phyloP scores from a whole-genome alignment of 495 filamentous ascomycete species.

The Letharia columbiana region DNA sequence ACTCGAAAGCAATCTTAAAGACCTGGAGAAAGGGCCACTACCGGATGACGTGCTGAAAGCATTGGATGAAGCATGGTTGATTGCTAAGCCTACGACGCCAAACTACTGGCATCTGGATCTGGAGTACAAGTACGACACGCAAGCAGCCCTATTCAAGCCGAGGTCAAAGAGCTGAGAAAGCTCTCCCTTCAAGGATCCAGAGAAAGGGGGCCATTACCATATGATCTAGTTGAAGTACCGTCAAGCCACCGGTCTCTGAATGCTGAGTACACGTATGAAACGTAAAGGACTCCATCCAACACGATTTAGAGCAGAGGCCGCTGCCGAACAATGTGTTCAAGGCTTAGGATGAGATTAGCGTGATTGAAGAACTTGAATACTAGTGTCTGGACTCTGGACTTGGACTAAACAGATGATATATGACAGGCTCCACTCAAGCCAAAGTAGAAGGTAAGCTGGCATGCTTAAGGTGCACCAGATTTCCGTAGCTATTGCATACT shows the following conservation, averaged over 20 bases:
- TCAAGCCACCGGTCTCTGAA: background rate
- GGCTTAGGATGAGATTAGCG: background rate
- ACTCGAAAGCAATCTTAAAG: conserved; percentile 63
- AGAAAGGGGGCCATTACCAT: background rate
- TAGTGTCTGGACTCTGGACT: background rate
- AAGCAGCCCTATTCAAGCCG: conserved; percentile 52
- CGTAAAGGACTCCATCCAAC: background rate
- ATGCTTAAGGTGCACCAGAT: conserved; percentile 2
- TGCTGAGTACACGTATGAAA: background rate
- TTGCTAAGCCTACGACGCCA: conserved; percentile 56
- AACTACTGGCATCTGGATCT: conserved; percentile 73
- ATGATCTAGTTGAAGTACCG: background rate
- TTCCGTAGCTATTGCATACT: background rate
- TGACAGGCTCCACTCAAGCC: background rate
- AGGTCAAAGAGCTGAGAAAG: conserved; percentile 18
- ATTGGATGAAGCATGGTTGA: conserved; percentile 63
- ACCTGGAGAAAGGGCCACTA: conserved; percentile 78
- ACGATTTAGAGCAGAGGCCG: background rate
- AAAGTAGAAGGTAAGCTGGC: conserved; percentile 1
- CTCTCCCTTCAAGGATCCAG: background rate
- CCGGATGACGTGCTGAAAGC: conserved; percentile 74
- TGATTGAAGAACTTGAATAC: background rate
- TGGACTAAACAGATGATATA: background rate
- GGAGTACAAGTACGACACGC: conserved; percentile 67
- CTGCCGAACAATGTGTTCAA: background rate